Evolutionary conservation across 257 asterid genomes (phyloP).

Genomic region (Solanum medicagineum): DNA sequence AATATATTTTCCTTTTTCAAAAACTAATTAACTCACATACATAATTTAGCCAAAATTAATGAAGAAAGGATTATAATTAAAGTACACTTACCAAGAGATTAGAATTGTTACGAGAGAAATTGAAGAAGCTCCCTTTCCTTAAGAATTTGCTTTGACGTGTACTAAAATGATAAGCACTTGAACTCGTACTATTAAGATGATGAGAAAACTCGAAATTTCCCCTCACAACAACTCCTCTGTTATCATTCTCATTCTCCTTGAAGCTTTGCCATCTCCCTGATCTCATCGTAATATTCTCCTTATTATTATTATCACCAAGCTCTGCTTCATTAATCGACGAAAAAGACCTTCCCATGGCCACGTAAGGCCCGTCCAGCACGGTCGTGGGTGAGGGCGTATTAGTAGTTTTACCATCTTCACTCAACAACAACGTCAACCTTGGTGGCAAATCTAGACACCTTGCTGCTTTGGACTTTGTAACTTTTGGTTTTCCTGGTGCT

Average conservation of each 20-base stretch:
- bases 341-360: slow-evolving; percentile 11
- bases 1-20: neutral
- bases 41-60: neutral
- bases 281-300: neutral
- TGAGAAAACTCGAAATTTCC: slow-evolving; percentile 14
- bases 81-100: slow-evolving; percentile 30
- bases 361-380: slow-evolving; percentile 49
- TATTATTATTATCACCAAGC: neutral
- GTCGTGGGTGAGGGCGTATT: slow-evolving; percentile 40
- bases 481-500: slow-evolving; percentile 69
- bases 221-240: neutral
- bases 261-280: slow-evolving; percentile 46
- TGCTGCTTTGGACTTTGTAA: slow-evolving; percentile 9
- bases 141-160: slow-evolving; percentile 15
- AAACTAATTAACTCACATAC: neutral
- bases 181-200: slow-evolving; percentile 7
- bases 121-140: slow-evolving; percentile 33
- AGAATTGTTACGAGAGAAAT: slow-evolving; percentile 28
- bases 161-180: slow-evolving; percentile 3
- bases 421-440: slow-evolving; percentile 12
- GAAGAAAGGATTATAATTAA: neutral
- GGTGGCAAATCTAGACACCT: slow-evolving; percentile 63
- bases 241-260: slow-evolving; percentile 12
- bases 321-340: slow-evolving; percentile 21
- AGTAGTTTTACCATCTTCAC: neutral